Percentiles rank a stretch among this genome's conserved stretches.
phyloP scores from a whole-genome alignment of 2,329 filamentous ascomycete genomes.

The Aspergillus phoenicis region DNA sequence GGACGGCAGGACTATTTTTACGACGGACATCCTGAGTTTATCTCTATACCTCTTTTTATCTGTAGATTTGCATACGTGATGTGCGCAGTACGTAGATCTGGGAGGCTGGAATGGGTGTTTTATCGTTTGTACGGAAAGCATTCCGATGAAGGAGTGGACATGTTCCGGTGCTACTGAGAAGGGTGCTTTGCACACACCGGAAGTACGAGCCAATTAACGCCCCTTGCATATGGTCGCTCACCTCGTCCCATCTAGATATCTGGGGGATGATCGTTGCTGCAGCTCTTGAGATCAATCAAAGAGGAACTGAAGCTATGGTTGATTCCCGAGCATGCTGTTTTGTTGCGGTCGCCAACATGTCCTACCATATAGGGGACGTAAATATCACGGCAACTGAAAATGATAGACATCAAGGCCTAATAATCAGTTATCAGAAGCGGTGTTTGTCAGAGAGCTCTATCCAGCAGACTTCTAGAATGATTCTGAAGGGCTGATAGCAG shows the following conservation, averaged over 20 bases:
- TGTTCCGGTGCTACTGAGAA: background rate
- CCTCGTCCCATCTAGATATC: background rate
- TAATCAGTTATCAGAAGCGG: too few relatives aligned
- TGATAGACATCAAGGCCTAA: background rate
- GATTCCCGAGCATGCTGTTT: background rate
- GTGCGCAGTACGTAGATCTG: too few relatives aligned
- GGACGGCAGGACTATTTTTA: constrained; percentile 50
- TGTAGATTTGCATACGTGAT: background rate
- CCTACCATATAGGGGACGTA: too few relatives aligned
- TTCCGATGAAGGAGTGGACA: background rate
- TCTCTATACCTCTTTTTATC: background rate
- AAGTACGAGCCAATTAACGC: background rate
- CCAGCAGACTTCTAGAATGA: background rate
- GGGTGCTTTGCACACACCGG: background rate
- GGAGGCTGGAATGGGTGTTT: background rate
- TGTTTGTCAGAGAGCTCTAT: too few relatives aligned
- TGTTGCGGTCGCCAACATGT: background rate
- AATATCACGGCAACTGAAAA: too few relatives aligned
- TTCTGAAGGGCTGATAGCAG: background rate
- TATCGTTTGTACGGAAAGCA: background rate
- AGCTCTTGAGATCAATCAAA: background rate
- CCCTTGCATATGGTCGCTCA: background rate
- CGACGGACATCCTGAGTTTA: constrained; percentile 44
- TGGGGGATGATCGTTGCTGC: background rate
- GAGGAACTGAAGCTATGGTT: background rate